Evolutionary conservation across 78 protist species (phyloP), one percentile per base, ranked within the genome.

Genomic region (Guillardia theta): DNA sequence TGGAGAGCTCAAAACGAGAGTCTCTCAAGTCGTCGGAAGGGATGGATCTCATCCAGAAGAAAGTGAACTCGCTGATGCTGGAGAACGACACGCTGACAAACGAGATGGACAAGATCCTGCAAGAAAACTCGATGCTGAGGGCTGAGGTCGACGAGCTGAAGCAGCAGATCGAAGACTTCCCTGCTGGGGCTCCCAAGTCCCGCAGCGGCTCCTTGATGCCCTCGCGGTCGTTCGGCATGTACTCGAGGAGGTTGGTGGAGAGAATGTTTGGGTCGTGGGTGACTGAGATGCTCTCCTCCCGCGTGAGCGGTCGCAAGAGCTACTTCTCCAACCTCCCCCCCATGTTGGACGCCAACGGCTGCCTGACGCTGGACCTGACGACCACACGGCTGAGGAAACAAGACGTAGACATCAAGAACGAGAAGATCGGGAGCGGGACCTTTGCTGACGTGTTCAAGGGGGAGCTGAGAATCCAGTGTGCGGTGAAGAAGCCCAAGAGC

Each of bases 401-500:
- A 12, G 41, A 70, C 21, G 46, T 70, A 43, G 83, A 70, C 21
- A 70, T 70, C 83, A 12, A 12, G 83, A 70, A 12, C n/a, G 83
- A 80, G 90, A 37, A 22, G 50, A 33, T 80, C 24, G 90, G 90
- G 18, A 80, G 90, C 33, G 90, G 90, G 90, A 43, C 53, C 33
- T 80, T 80, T 80, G 90, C 90, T 8, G 90, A 80, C 37, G 90
- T 80, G 90, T 80, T 80, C 50, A 15, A 33, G 48, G 90, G 90
- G 18, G 37, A 15, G 90, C 6, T 39, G 44, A 39, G 27, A 19
- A 19, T 80, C 30, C 45, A 18, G 90, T 80, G 90, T 33, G 90
- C 90, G 37, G 48, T 44, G 18, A 80, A 80, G 50, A 15, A 33
- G 24, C 39, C 45, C 58, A 19, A 30, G 44, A 36, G 50, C 33